Evolutionary conservation across 2,329 filamentous ascomycete genomes (phyloP).

Genomic region (Chaetomium strumarium): DNA sequence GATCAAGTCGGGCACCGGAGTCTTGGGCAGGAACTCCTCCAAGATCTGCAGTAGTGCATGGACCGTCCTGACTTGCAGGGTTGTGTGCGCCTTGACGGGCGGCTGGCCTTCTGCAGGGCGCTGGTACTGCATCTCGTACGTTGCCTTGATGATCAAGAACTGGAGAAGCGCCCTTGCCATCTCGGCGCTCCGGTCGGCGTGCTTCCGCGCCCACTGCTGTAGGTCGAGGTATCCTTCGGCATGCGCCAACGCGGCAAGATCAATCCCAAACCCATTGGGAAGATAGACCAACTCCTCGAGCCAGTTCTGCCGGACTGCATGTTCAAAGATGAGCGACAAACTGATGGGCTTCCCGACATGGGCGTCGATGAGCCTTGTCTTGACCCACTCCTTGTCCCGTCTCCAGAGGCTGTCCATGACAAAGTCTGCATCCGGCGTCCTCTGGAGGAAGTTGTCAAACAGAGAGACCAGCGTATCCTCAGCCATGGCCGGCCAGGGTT

Average conservation of each 20-base stretch:
- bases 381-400: slow-evolving; percentile 83
- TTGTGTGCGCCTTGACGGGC: slow-evolving; percentile 56
- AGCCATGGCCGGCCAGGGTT: slow-evolving; percentile 70
- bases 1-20: slow-evolving; percentile 62
- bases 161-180: slow-evolving; percentile 68
- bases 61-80: slow-evolving; percentile 79
- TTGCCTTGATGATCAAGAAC: slow-evolving; percentile 79
- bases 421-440: slow-evolving; percentile 75
- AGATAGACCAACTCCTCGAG: slow-evolving; percentile 73
- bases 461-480: slow-evolving; percentile 69
- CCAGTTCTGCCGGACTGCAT: slow-evolving; percentile 78
- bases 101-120: slow-evolving; percentile 59
- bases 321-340: slow-evolving; percentile 66
- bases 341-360: slow-evolving; percentile 66
- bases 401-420: slow-evolving; percentile 89
- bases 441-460: slow-evolving; percentile 78
- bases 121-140: slow-evolving; percentile 70
- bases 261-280: slow-evolving; percentile 77
- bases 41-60: slow-evolving; percentile 73
- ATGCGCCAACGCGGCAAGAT: slow-evolving; percentile 80
- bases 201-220: slow-evolving; percentile 70
- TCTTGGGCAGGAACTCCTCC: slow-evolving; percentile 59
- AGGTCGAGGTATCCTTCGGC: slow-evolving; percentile 75
- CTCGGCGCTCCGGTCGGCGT: slow-evolving; percentile 58
- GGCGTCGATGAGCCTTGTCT: slow-evolving; percentile 68